Base-by-base conservation (phyloP, 768 basidiomycete species). In the Podaxis mareebaensis region DNA sequence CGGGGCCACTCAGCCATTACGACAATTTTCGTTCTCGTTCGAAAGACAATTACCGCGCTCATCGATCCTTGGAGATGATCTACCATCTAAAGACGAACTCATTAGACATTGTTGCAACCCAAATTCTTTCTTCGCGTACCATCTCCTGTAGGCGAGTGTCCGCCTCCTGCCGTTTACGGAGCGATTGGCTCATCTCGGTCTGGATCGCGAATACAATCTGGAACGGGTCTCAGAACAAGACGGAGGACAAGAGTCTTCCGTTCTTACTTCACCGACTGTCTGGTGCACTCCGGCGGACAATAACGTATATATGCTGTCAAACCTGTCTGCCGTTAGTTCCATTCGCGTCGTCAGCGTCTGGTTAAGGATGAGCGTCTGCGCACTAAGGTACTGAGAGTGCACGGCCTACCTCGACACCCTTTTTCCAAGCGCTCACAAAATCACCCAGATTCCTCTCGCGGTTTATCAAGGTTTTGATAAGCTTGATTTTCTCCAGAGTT, bases 401-500 rank as follows among this genome's bases (percentile, higher is more conserved):
- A 38, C 49, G 6, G 13, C 54, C 17, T 10, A 39, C 61, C 30
- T 56, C 30, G 30, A 56, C 36, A 20, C 40, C 44, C 12, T 22
- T 48, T 22, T 49, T 51, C 61, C 61, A 62, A 40, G 28, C 33
- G 12, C 20, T 33, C 30, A 62, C 20, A 15, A 30, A 22, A 17
- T 56, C 54, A 39, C 51, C 24, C 20, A 62, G 11, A 30, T 36
- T 15, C 46, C 33, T 33, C n/a, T 62, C 61, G n/a, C 61, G 61
- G 33, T 6, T 26, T 20, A 15, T 56, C 3, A 91, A 63, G 64
- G 79, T 73, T 15, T 76, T 78, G 17, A 91, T 67, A 11, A 91
- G 66, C 22, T 74, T 70, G 15, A 83, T 69, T 65, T 87, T 86
- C 63, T 90, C 87, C 15, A 81, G 57, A 0, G 88, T 90, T 13